Evolutionary conservation across 2,329 filamentous ascomycete genomes (phyloP), one percentile per base, ranked within the genome.

Genomic region (Nothophaeocryptopus gaeumannii): DNA sequence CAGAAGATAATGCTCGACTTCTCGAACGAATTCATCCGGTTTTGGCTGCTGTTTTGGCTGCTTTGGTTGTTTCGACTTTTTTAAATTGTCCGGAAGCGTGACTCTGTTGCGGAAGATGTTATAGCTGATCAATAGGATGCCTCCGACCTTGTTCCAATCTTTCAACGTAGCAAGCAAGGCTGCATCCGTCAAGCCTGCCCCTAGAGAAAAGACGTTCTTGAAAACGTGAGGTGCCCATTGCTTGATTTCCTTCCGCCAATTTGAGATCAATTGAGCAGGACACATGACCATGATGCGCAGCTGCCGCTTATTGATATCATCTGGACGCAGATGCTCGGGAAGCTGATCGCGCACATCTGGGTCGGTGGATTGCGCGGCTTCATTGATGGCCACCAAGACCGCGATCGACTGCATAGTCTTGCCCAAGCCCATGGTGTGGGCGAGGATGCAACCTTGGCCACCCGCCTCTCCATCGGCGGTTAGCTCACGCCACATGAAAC

Each of bases 391-490:
- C 12, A 87, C 78, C 5, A 96, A 78, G n/a, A 96, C 73, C 0
- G 89, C 87, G 51, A 96, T 89, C 5, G 76, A 78, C 71, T 96
- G 90, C 84, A 95, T 89, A 0, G 90, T 95, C 72, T 96, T 96
- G 12, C 90, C 90, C 2, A 96, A 72, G 1, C 91, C 91, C 90
- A 96, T 96, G 0, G 88, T 89, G 66, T 96, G 90, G 5, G 90
- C 87, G 14, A 96, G 75, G 10, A 95, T 76, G 63, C 88, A 95
- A 2, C 90, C 90, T 67, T 90, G 84, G 13, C 76, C 72, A 1
- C 73, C 66, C 47, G 83, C 78, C 7, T 58, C 56, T 4, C 60
- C 62, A n/a, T 47, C 50, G 30, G 78, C 76, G 5, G 92, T 80
- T 38, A 96, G 74, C 56, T 92, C 86, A 58, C 89, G 84, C 89